phyloP scores from a whole-genome alignment of 2,329 filamentous ascomycete species.

The Phialophora verrucosa region DNA sequence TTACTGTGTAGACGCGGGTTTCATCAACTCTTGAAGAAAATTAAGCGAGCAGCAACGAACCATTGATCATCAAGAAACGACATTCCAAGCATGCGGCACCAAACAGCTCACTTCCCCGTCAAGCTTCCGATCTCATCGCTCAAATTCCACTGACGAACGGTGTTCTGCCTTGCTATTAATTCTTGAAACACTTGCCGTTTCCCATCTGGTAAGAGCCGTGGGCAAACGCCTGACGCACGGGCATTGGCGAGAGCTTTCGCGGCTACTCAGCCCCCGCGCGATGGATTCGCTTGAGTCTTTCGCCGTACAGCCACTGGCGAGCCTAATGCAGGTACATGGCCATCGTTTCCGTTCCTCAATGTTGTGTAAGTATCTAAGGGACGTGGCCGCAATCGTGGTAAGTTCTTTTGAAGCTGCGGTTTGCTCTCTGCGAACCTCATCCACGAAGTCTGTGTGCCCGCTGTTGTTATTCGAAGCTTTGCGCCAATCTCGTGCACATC shows the following conservation, averaged over 20 bases:
- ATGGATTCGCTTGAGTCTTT: conserved; percentile 18
- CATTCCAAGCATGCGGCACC: conserved; percentile 4
- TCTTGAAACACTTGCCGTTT: conserved; percentile 33
- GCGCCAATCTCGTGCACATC: background rate
- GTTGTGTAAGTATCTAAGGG: conserved; percentile 15
- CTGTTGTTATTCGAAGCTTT: background rate
- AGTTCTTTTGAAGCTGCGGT: background rate
- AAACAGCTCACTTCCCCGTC: conserved; percentile 12
- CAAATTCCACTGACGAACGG: conserved; percentile 11
- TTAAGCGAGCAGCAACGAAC: conserved; percentile 5
- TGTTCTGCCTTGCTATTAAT: conserved; percentile 37
- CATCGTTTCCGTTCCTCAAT: background rate
- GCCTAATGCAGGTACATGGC: conserved; percentile 25
- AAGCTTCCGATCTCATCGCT: background rate
- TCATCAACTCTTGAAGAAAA: conserved; percentile 2
- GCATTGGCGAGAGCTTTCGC: conserved; percentile 14
- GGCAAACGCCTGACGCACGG: conserved; percentile 5
- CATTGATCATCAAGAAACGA: conserved; percentile 5
- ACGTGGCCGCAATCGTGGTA: conserved; percentile 10
- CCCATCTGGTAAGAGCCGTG: background rate
- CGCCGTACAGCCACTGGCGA: conserved; percentile 13
- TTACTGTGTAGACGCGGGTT: background rate
- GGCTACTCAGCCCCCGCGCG: conserved; percentile 30
- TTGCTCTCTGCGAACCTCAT: background rate
- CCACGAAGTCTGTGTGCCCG: background rate